These are phyloP conservation scores for Ampelocalamus luodianensis DNA, from an alignment of 176 grass and related monocot genomes.

Conservation along the genomic window DNA sequence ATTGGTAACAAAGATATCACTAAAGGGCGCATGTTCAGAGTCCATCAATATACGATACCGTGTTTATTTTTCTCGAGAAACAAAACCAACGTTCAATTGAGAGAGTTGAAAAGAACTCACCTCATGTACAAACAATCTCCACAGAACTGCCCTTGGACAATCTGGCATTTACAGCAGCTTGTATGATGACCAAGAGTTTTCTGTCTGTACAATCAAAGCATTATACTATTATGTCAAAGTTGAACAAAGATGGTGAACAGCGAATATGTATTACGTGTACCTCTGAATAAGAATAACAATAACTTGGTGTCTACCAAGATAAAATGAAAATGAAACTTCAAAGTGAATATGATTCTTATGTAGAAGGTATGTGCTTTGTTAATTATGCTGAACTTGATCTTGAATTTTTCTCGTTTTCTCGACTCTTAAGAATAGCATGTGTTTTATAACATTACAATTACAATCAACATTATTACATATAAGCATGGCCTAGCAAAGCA, in stretches of 20 bases:
- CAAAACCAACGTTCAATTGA: neutral
- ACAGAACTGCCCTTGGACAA: constrained; percentile 93
- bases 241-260: neutral
- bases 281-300: neutral
- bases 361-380: neutral
- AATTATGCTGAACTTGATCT: neutral
- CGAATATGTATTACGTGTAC: neutral
- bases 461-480: neutral
- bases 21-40: neutral
- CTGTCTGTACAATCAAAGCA: constrained; percentile 55
- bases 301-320: neutral
- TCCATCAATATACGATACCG: neutral
- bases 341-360: constrained; percentile 16
- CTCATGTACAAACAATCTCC: constrained; percentile 95
- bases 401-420: neutral
- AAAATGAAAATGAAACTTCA: neutral
- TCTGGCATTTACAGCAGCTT: constrained; percentile 70
- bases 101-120: constrained; percentile 30
- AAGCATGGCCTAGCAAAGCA: neutral
- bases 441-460: neutral
- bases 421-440: neutral
- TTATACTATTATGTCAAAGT: constrained; percentile 24
- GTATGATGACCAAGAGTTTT: constrained; percentile 91
- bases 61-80: neutral
- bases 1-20: neutral